Percentiles rank a stretch among this genome's conserved stretches.
These are phyloP conservation scores for Vanderwaltozyma yarrowii DNA, from an alignment of 805 yeast species.

Conservation along the genomic window DNA sequence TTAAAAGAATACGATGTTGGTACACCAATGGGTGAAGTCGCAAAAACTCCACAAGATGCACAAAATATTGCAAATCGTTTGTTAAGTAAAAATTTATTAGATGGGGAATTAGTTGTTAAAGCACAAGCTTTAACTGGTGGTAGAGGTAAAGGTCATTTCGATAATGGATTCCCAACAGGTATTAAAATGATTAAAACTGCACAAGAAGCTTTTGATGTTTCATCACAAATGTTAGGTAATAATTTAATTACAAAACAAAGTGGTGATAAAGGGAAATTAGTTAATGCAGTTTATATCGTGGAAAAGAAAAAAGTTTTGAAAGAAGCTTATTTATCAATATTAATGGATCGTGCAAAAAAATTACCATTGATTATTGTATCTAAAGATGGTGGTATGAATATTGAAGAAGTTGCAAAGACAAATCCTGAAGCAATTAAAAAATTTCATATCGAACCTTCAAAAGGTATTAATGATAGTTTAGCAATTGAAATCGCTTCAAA, in stretches of 20 bases:
- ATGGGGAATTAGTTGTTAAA: constrained; percentile 78
- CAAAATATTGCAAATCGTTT: constrained; percentile 68
- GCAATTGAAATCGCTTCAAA: constrained; percentile 70
- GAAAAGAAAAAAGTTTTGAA: constrained; percentile 90
- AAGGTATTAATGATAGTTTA: constrained; percentile 67
- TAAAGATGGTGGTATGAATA: constrained; percentile 99
- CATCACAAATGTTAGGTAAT: constrained; percentile 83
- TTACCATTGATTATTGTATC: constrained; percentile 91
- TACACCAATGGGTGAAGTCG: constrained; percentile 86
- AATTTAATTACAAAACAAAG: constrained; percentile 96
- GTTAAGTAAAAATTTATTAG: constrained; percentile 39
- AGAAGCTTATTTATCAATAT: constrained; percentile 91
- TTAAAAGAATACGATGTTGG: constrained; percentile 77
- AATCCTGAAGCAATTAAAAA: constrained; percentile 89
- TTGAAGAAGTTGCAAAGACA: constrained; percentile 93
- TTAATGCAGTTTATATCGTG: constrained; percentile 90
- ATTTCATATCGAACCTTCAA: constrained; percentile 62
- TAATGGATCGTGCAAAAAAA: constrained; percentile 89
- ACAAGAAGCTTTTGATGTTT: constrained; percentile 76
- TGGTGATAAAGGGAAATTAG: constrained; percentile 94
- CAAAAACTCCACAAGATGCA: constrained; percentile 84
- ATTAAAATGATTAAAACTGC: constrained; percentile 81
- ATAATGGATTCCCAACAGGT: constrained; percentile 93
- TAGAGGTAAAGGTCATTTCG: constrained; percentile 98
- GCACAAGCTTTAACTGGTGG: constrained; percentile 99